Conservation (phyloP, 306 rosid species). For the Senna siamea region DNA sequence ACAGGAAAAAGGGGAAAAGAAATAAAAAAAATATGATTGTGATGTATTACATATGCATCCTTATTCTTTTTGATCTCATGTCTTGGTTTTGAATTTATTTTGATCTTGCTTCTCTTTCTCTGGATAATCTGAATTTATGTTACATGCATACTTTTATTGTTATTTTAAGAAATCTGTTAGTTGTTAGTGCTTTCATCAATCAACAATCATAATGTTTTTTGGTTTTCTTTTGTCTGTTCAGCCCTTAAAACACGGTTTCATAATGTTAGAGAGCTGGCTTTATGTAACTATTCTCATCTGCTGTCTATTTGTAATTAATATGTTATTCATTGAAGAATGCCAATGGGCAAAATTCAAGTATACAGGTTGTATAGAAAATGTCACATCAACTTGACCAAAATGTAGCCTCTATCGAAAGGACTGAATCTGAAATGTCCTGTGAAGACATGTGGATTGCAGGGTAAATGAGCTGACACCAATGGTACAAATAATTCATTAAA, state of each 20-base stretch:
- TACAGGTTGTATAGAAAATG: background rate
- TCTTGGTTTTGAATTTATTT: constrained; percentile 12
- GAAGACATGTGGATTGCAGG: no score
- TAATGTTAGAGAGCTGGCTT: constrained; percentile 12
- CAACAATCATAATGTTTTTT: constrained; percentile 1
- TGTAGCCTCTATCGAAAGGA: background rate
- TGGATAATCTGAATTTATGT: constrained; percentile 13
- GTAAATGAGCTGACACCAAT: no score
- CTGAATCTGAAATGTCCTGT: background rate
- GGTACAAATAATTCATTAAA: constrained; percentile 10
- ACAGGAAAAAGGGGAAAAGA: background rate
- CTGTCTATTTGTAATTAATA: background rate
- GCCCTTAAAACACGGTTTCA: background rate
- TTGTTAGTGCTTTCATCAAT: background rate
- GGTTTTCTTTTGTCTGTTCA: constrained; percentile 15
- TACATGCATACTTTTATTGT: background rate
- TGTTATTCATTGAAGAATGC: constrained; percentile 21
- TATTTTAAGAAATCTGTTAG: background rate
- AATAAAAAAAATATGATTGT: background rate
- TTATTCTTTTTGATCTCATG: background rate
- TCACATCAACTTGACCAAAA: background rate
- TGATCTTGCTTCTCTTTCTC: constrained; percentile 3
- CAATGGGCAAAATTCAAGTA: background rate
- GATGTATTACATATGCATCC: constrained; percentile 14
- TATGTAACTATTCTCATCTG: background rate